Percentiles rank a stretch among this genome's conserved stretches.
Evolutionary conservation across 805 yeast species (phyloP).

Genomic region (Hanseniaspora thailandica): DNA sequence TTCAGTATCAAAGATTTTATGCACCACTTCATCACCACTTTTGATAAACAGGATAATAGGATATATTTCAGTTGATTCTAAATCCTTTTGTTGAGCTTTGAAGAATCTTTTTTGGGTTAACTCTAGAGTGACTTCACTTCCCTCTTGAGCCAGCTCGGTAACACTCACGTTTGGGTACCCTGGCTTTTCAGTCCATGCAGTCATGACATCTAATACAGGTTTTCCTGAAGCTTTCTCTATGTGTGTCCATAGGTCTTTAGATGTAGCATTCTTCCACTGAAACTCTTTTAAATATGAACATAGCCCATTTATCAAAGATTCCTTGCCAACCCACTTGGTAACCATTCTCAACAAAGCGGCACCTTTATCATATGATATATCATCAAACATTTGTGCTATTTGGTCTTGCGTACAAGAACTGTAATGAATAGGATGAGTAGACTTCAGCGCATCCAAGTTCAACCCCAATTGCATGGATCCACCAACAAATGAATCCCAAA

Average conservation of each 20-base stretch:
- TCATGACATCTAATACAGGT: conserved; percentile 62
- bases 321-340: conserved; percentile 67
- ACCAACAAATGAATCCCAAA: conserved; percentile 74
- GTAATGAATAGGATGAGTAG: conserved; percentile 77
- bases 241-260: conserved; percentile 68
- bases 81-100: conserved; percentile 59
- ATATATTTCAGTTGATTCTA: conserved; percentile 62
- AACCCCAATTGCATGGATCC: conserved; percentile 67
- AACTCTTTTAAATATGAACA: conserved; percentile 64
- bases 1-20: conserved; percentile 39
- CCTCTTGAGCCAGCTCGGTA: conserved; percentile 51
- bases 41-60: conserved; percentile 56
- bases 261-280: conserved; percentile 64
- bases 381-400: conserved; percentile 73
- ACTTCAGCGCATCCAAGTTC: conserved; percentile 61
- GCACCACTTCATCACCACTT: conserved; percentile 26
- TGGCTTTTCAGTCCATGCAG: conserved; percentile 65
- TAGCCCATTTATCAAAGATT: conserved; percentile 64
- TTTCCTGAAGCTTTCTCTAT: conserved; percentile 57
- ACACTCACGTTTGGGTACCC: conserved; percentile 68
- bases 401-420: conserved; percentile 68
- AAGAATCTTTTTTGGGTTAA: conserved; percentile 64
- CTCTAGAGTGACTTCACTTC: conserved; percentile 33
- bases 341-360: conserved; percentile 73
- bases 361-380: conserved; percentile 73